Conservation (phyloP, 345 rosid species). For the Sisymbrium irio region DNA sequence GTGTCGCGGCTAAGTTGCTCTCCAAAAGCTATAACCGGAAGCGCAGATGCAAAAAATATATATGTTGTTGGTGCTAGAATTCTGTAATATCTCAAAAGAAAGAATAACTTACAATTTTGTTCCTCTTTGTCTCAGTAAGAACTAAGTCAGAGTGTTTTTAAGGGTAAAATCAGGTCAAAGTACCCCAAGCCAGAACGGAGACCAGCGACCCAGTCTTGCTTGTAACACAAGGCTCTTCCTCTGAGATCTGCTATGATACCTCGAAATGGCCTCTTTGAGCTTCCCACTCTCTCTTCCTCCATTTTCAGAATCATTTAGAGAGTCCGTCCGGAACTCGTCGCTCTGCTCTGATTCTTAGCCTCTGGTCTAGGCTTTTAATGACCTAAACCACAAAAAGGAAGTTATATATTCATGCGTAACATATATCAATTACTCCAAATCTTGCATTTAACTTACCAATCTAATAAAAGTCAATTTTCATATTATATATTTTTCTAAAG, state of each 20-base stretch:
- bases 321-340: neutral
- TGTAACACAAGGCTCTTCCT: conserved; percentile 61
- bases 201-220: conserved; percentile 65
- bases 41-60: conserved; percentile 79
- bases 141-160: neutral
- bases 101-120: neutral
- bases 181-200: conserved; percentile 59
- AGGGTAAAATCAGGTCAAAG: neutral
- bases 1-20: conserved; percentile 83
- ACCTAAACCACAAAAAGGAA: neutral
- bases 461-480: neutral
- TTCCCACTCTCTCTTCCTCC: conserved; percentile 42
- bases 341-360: conserved; percentile 2
- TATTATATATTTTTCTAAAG: neutral
- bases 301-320: conserved; percentile 8
- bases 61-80: conserved; percentile 83
- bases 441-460: neutral
- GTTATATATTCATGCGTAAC: conserved; percentile 4
- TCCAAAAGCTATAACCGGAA: conserved; percentile 85
- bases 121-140: neutral
- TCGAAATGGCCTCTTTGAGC: conserved; percentile 42
- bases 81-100: conserved; percentile 33
- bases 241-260: conserved; percentile 54
- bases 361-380: neutral
- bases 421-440: neutral